Conservation (phyloP, 257 asterid species). For the Lavandula angustifolia region DNA sequence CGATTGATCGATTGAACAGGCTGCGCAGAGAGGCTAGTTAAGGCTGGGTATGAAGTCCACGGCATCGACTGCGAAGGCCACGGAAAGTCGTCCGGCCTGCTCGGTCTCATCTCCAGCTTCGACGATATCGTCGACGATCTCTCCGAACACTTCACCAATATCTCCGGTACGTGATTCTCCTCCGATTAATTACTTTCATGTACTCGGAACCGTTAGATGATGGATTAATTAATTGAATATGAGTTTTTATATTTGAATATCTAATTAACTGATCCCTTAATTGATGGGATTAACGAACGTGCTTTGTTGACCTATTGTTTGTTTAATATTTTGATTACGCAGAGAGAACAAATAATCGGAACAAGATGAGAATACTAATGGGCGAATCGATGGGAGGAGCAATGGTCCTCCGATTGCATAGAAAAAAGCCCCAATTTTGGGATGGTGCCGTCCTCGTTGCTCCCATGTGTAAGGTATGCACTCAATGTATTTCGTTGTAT, state of each 20-base stretch:
- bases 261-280: neutral
- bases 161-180: constrained; percentile 38
- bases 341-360: constrained; percentile 52
- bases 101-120: constrained; percentile 53
- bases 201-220: no score
- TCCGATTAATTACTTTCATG: neutral
- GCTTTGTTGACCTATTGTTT: constrained; percentile 4
- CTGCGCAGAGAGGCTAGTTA: constrained; percentile 46
- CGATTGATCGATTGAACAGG: constrained; percentile 26
- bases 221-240: no score
- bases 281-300: constrained; percentile 15
- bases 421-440: constrained; percentile 63
- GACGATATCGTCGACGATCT: constrained; percentile 62
- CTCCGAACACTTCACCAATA: constrained; percentile 49
- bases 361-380: constrained; percentile 50
- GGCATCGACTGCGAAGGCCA: constrained; percentile 67
- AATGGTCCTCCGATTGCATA: constrained; percentile 58
- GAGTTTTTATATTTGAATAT: neutral
- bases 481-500: neutral
- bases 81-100: constrained; percentile 67
- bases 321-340: neutral
- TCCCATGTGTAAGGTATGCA: constrained; percentile 74
- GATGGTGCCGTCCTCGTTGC: constrained; percentile 70
- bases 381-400: constrained; percentile 94
- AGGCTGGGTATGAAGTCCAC: constrained; percentile 59